Evolutionary conservation across 495 filamentous ascomycete species (phyloP).

Genomic region (Penicillium atrosanguineum): DNA sequence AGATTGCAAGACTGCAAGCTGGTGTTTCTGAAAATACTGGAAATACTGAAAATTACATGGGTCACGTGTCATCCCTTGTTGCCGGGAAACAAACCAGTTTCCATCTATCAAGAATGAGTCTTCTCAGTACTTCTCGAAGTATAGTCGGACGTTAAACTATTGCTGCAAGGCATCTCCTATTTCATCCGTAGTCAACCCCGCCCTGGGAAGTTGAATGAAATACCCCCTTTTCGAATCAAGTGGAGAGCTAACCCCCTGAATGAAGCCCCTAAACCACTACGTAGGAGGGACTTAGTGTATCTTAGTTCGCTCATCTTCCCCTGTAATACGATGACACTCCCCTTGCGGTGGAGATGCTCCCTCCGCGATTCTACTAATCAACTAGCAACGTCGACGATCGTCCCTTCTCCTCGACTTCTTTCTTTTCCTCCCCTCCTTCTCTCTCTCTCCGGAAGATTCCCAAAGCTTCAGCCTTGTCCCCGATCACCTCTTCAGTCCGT

Average conservation of each 20-base stretch:
- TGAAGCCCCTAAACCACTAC: not conserved
- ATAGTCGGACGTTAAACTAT: not conserved
- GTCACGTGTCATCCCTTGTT: slow-evolving; percentile 1
- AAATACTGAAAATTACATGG: not conserved
- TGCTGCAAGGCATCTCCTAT: not conserved
- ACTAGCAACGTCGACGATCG: slow-evolving; percentile 21
- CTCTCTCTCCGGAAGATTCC: slow-evolving; percentile 1
- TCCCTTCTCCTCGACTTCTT: slow-evolving; percentile 15
- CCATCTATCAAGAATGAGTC: not conserved
- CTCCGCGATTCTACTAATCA: slow-evolving; percentile 10
- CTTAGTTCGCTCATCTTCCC: slow-evolving; percentile 3
- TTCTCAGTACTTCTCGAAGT: not conserved
- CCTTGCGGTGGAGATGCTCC: slow-evolving; percentile 13
- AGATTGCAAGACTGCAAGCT: not conserved
- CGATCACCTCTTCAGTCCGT: slow-evolving; percentile 1
- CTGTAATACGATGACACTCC: slow-evolving; percentile 17
- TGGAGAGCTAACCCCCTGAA: slow-evolving; percentile 6
- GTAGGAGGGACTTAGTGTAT: not conserved
- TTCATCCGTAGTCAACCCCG: not conserved
- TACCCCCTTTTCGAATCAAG: slow-evolving; percentile 1
- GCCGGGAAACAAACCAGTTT: not conserved
- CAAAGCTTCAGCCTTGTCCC: not conserved
- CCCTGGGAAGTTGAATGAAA: not conserved
- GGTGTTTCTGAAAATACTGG: not conserved
- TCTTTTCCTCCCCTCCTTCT: slow-evolving; percentile 4